Evolutionary conservation across 257 asterid species (phyloP).

Genomic region (Anisodus acutangulus): DNA sequence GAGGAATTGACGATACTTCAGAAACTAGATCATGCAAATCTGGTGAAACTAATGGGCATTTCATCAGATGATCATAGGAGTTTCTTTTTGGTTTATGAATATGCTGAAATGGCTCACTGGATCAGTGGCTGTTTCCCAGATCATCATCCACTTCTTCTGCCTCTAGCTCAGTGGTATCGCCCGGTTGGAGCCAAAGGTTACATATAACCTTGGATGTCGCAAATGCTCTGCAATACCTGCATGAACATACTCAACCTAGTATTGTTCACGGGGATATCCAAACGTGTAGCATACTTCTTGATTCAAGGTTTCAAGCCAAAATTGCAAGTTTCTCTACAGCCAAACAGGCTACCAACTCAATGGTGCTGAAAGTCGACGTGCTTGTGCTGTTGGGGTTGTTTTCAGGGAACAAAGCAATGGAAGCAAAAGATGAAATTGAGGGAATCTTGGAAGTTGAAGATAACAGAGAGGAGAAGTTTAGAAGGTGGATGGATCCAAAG

Average conservation of each 20-base stretch:
- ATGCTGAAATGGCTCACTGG: conserved; percentile 72
- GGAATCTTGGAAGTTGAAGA: conserved; percentile 58
- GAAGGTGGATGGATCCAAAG: conserved; percentile 71
- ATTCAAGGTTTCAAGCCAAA: conserved; percentile 71
- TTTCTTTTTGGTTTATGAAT: conserved; percentile 62
- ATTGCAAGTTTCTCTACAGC: conserved; percentile 68
- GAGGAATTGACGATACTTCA: conserved; percentile 70
- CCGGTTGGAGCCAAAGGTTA: conserved; percentile 67
- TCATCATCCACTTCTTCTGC: conserved; percentile 31
- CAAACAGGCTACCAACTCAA: conserved; percentile 44
- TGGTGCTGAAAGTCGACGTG: conserved; percentile 64
- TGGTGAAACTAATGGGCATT: conserved; percentile 69
- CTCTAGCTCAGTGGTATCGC: conserved; percentile 36
- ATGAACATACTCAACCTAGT: conserved; percentile 75
- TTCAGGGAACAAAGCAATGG: conserved; percentile 64
- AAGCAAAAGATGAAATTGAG: conserved; percentile 56
- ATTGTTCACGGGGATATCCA: conserved; percentile 64
- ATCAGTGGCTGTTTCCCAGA: conserved; percentile 55
- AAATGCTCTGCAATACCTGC: conserved; percentile 83
- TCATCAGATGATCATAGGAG: conserved; percentile 60
- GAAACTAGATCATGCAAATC: conserved; percentile 69
- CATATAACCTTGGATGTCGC: conserved; percentile 72
- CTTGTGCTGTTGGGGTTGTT: conserved; percentile 72
- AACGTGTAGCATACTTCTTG: conserved; percentile 68
- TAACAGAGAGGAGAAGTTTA: conserved; percentile 54